Evolutionary conservation across 2,329 filamentous ascomycete genomes (phyloP), one percentile per base, ranked within the genome.

Genomic region (Neospermospora avenae): DNA sequence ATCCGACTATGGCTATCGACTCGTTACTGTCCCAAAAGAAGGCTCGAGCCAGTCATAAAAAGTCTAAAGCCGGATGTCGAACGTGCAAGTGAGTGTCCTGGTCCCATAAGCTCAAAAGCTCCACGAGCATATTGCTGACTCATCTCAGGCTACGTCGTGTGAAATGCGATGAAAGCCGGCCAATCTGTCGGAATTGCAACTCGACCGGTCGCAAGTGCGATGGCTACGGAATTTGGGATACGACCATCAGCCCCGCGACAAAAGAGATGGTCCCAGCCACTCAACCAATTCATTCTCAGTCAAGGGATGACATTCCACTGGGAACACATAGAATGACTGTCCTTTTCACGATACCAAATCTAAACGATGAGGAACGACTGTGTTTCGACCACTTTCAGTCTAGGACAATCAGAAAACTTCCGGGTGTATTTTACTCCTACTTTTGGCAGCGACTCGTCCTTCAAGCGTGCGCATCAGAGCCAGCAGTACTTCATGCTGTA

Each of bases 11-110:
- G 45, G 39, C 14, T 11, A 54, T 54, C 34, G 28, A 54, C 16
- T 22, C 22, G 6, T 22, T 54, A 24, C 16, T 42, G 13, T 34
- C 55, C 13, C 18, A 57, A 34, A 51, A 57, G 51, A 54, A 54
- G 35, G 24, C 34, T 18, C 48, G 49, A 41, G 65, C 67, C 3
- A 66, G 64, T 48, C 62, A 61, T 14, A 61, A 65, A 20, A 86
- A 86, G 70, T 83, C 86, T 59, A 86, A 85, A 74, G 86, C 84
- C 0, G 84, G 84, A 22, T 87, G 85, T 72, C 77, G 77, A 66
- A 85, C 83, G 70, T 88, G 84, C 84, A 87, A 87, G 84, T 66
- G 60, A 39, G 64, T 58, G 24, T 8, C 39, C n/a, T 22, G 5
- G n/a, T n/a, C 35, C 20, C 46, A 14, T 22, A 20, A 28, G 8